Percentiles rank a stretch among this genome's conserved stretches.
Conservation (phyloP, 495 filamentous ascomycete genomes). For the Aspergillus bertholletiae region DNA sequence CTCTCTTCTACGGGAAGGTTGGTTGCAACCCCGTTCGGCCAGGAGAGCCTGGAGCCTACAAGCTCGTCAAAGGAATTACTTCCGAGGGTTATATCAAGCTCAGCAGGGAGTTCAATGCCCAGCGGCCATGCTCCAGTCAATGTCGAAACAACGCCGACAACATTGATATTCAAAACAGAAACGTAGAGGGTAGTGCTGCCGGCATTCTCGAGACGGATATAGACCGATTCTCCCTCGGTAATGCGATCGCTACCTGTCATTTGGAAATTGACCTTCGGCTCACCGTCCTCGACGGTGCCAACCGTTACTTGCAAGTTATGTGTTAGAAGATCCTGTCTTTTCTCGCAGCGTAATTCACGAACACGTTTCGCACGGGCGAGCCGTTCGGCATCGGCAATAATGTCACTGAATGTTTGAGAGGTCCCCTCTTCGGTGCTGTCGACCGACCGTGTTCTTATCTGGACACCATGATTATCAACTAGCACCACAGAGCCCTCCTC, state of each 20-base stretch:
- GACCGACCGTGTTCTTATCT: background rate
- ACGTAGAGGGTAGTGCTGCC: background rate
- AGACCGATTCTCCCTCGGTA: background rate
- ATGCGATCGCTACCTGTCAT: background rate
- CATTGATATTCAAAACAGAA: background rate
- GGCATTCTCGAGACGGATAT: background rate
- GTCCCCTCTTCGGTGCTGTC: background rate
- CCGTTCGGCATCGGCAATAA: background rate
- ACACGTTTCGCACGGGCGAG: background rate
- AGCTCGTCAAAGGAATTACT: background rate
- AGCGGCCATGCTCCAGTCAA: background rate
- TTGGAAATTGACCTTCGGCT: slow-evolving; percentile 3
- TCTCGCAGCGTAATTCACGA: background rate
- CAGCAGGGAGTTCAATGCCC: background rate
- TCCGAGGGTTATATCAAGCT: background rate
- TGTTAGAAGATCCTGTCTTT: background rate
- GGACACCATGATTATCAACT: background rate
- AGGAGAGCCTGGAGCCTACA: background rate
- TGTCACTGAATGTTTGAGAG: background rate
- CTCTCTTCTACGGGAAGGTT: background rate
- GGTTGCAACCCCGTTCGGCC: background rate
- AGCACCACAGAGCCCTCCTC: background rate
- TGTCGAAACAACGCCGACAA: background rate
- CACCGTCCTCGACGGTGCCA: background rate
- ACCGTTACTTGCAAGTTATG: background rate